Conservation (phyloP, 1,284 basidiomycete genomes). For the Hemileia vastatrix region DNA sequence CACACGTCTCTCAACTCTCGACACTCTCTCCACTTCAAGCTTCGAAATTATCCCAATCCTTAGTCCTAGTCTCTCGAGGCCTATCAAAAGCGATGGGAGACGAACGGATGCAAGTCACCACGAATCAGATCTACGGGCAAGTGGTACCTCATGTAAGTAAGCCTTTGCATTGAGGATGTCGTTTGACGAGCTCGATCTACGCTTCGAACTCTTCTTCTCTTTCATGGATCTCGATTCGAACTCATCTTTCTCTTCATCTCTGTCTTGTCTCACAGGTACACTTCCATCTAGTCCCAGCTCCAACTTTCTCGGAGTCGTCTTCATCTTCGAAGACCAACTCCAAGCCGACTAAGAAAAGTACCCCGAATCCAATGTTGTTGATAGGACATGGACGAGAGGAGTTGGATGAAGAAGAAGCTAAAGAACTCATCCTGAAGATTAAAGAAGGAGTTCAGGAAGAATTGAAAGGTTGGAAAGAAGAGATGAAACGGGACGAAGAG, state of each 20-base stretch:
- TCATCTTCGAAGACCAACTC: conserved; percentile 24
- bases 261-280: conserved; percentile 52
- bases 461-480: neutral
- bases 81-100: no score
- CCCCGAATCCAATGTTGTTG: conserved; percentile 24
- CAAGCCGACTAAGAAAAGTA: conserved; percentile 1
- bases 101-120: no score
- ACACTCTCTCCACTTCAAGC: conserved; percentile 22
- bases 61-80: no score
- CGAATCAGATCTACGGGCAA: conserved; percentile 67
- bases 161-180: no score
- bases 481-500: no score
- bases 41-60: conserved; percentile 25
- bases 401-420: conserved; percentile 32
- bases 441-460: conserved; percentile 22
- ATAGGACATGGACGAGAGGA: conserved; percentile 34
- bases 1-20: conserved; percentile 19
- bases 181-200: neutral
- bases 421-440: conserved; percentile 2
- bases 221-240: neutral
- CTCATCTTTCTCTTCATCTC: neutral
- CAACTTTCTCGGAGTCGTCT: conserved; percentile 47
- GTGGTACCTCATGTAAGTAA: conserved; percentile 61
- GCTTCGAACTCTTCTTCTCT: no score
- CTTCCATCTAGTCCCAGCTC: conserved; percentile 67